Evolutionary conservation across 2,329 filamentous ascomycete species (phyloP).

Genomic region (Paraphaeosphaeria sporulosa): DNA sequence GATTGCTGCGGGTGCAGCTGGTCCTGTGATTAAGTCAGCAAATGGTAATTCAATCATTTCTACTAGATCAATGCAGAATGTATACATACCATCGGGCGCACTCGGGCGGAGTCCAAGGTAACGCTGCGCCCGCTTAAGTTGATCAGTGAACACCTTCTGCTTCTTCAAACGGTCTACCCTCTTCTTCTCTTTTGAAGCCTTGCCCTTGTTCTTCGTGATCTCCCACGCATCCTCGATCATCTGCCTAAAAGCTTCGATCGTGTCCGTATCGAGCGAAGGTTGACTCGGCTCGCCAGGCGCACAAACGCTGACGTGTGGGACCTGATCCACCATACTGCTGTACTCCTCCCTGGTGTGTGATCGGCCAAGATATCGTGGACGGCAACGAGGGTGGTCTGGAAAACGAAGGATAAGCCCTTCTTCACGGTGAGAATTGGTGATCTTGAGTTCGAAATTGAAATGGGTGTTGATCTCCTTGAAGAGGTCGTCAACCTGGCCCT

Average conservation of each 20-base stretch:
- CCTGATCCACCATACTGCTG: conserved; percentile 44
- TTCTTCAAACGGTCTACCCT: conserved; percentile 58
- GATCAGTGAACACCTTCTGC: conserved; percentile 61
- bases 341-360: conserved; percentile 58
- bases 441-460: conserved; percentile 62
- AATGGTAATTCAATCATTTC: too few species aligned
- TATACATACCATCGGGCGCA: conserved; percentile 21
- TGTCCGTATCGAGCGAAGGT: conserved; percentile 42
- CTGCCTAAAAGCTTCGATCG: conserved; percentile 59
- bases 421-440: conserved; percentile 63
- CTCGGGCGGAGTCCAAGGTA: conserved; percentile 73
- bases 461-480: conserved; percentile 68
- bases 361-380: conserved; percentile 72
- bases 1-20: conserved; percentile 1
- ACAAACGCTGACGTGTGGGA: conserved; percentile 24
- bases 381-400: conserved; percentile 64
- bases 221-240: conserved; percentile 63
- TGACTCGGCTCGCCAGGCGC: conserved; percentile 28
- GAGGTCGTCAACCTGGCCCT: conserved; percentile 69
- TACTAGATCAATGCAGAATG: too few species aligned
- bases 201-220: conserved; percentile 59
- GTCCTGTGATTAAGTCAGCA: neutral
- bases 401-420: conserved; percentile 70
- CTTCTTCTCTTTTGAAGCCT: conserved; percentile 58
- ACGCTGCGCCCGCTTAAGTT: conserved; percentile 70